These are phyloP conservation scores for Phaeosphaeria sp. DNA, from an alignment of 2,329 filamentous ascomycete genomes.

Conservation along the genomic window DNA sequence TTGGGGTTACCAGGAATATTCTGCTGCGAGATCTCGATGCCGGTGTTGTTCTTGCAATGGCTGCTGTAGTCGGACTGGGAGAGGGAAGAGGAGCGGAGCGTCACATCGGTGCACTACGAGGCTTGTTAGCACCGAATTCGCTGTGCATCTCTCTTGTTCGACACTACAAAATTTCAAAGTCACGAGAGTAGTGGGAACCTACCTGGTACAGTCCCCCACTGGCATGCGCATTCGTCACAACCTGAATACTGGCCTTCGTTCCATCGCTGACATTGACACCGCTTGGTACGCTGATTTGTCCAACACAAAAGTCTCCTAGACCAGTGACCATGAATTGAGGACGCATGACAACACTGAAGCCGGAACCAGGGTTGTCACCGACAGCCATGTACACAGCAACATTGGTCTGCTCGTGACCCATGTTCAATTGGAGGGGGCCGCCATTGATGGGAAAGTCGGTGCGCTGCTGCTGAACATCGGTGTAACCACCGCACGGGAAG, in stretches of 20 bases:
- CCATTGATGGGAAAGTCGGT: conserved; percentile 58
- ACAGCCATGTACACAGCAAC: conserved; percentile 62
- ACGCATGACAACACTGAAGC: conserved; percentile 73
- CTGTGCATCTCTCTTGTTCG: conserved; percentile 6
- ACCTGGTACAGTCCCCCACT: conserved; percentile 70
- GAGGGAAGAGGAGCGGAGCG: conserved; percentile 63
- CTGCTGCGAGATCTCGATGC: conserved; percentile 54
- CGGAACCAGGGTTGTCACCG: conserved; percentile 59
- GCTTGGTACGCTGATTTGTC: conserved; percentile 61
- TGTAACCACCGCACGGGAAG: conserved; percentile 60
- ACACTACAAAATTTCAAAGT: neutral
- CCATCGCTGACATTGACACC: conserved; percentile 64
- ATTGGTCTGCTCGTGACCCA: conserved; percentile 60
- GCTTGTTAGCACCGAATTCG: neutral
- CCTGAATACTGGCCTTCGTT: conserved; percentile 70
- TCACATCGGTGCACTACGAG: conserved; percentile 73
- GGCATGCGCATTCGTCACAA: conserved; percentile 67
- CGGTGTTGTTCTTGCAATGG: conserved; percentile 66
- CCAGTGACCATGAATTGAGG: conserved; percentile 66
- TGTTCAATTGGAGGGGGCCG: conserved; percentile 58
- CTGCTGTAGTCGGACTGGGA: conserved; percentile 52
- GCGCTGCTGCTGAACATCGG: conserved; percentile 52
- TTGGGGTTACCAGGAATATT: conserved; percentile 57
- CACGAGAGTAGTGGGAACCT: conserved; percentile 17
- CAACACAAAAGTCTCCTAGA: conserved; percentile 70